Evolutionary conservation across 352 stramenopile genomes (phyloP).

Genomic region (Globisporangium parvum): DNA sequence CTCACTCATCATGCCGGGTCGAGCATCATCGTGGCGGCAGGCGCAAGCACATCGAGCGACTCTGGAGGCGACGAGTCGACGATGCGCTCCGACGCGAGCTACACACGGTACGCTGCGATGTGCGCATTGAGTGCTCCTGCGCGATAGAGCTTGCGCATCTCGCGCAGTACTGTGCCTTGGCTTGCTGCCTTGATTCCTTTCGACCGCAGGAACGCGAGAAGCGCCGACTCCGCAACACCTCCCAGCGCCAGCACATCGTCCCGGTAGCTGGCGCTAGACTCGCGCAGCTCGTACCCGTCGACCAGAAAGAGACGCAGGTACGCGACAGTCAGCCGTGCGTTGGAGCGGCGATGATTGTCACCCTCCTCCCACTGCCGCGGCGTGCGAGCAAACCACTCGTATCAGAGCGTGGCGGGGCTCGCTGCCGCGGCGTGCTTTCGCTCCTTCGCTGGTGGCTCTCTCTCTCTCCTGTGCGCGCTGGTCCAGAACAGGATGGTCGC

Average conservation of each 20-base stretch:
- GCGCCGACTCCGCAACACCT: background rate
- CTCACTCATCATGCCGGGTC: no score
- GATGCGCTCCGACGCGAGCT: background rate
- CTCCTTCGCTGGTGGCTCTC: background rate
- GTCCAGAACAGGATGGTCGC: background rate
- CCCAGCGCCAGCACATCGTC: background rate
- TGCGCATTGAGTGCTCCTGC: background rate
- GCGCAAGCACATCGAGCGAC: background rate
- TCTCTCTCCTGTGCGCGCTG: background rate
- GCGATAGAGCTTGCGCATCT: background rate
- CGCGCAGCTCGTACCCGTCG: background rate
- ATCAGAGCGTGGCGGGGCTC: background rate
- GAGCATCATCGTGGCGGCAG: no score
- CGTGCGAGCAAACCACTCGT: background rate
- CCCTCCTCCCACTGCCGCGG: background rate
- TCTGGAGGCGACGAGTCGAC: background rate
- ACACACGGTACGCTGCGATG: background rate
- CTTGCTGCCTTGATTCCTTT: background rate
- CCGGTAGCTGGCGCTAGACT: background rate
- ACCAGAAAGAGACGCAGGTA: background rate
- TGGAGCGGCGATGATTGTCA: background rate
- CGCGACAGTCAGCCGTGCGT: background rate
- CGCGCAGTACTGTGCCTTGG: background rate
- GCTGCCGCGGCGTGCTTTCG: background rate
- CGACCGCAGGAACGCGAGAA: background rate